Percentiles rank a stretch among this genome's conserved stretches.
Evolutionary conservation across 1,284 basidiomycete genomes (phyloP).

Genomic region (Mycosarcoma maydis): DNA sequence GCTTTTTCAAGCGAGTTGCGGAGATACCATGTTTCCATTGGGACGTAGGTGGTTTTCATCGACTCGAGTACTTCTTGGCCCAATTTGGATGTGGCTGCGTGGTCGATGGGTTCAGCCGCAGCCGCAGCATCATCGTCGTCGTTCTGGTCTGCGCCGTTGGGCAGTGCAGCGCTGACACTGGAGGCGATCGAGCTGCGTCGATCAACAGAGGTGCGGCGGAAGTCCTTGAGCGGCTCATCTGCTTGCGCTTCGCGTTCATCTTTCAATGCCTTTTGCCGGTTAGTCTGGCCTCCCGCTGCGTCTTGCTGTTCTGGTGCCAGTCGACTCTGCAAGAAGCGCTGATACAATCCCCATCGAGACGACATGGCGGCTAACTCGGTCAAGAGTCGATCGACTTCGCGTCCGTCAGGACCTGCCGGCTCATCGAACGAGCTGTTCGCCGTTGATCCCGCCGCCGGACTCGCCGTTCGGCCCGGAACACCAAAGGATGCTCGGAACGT

Average conservation of each 20-base stretch:
- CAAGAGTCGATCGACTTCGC: conserved; percentile 87
- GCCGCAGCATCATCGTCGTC: neutral
- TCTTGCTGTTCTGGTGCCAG: conserved; percentile 70
- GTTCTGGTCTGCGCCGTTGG: neutral
- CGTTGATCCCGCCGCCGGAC: conserved; percentile 68
- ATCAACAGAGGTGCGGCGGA: conserved; percentile 42
- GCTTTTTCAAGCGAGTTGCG: conserved; percentile 84
- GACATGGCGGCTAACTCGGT: conserved; percentile 88
- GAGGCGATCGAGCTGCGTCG: conserved; percentile 34
- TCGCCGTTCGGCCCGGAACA: conserved; percentile 62
- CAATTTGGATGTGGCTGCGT: conserved; percentile 73
- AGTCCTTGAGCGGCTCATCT: conserved; percentile 39
- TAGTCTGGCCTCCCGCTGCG: neutral
- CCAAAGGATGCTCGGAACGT: conserved; percentile 68
- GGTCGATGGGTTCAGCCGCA: conserved; percentile 35
- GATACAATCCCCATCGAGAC: conserved; percentile 89
- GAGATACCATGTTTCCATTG: conserved; percentile 91
- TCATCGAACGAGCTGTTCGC: conserved; percentile 69
- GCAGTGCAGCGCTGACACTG: conserved; percentile 2
- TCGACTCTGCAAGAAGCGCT: conserved; percentile 82
- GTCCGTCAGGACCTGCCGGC: conserved; percentile 78
- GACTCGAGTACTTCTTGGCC: conserved; percentile 71
- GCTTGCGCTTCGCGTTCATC: conserved; percentile 33
- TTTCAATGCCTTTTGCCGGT: conserved; percentile 10
- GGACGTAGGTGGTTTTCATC: conserved; percentile 80